Percentiles rank a stretch among this genome's conserved stretches.
These are phyloP conservation scores for Pyracantha coccinea DNA, from an alignment of 331 rosid species.

Conservation along the genomic window DNA sequence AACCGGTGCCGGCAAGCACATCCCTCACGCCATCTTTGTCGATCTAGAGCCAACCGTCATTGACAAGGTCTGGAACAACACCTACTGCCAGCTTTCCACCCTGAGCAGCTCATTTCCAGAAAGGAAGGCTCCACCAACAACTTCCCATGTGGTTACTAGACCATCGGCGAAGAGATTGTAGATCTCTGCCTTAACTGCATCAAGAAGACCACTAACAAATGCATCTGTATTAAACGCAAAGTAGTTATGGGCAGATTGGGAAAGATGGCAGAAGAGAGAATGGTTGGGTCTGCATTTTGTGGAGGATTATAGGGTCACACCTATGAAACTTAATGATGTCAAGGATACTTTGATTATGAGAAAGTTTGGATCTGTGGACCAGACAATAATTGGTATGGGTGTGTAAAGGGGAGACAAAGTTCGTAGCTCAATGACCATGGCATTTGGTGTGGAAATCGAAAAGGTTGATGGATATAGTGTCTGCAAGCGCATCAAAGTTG, in stretches of 20 bases:
- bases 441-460: constrained; percentile 94
- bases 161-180: constrained; percentile 77
- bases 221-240: constrained; percentile 82
- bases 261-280: constrained; percentile 68
- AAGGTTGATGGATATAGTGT: constrained; percentile 85
- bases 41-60: constrained; percentile 81
- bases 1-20: constrained; percentile 79
- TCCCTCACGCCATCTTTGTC: constrained; percentile 70
- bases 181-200: constrained; percentile 72
- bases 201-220: constrained; percentile 52
- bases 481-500: constrained; percentile 66
- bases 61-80: constrained; percentile 65
- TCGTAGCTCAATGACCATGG: constrained; percentile 86
- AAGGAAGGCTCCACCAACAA: constrained; percentile 83
- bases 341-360: constrained; percentile 77
- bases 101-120: constrained; percentile 77
- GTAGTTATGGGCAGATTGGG: constrained; percentile 94
- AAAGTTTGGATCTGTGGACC: constrained; percentile 89
- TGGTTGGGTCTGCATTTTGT: constrained; percentile 59
- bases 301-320: constrained; percentile 78
- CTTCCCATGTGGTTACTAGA: constrained; percentile 76
- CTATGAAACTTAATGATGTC: constrained; percentile 66
- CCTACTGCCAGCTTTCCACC: constrained; percentile 84
- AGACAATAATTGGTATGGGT: constrained; percentile 94
- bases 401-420: constrained; percentile 95